These are phyloP conservation scores for Sporothrix sp. DNA, from an alignment of 2,329 filamentous ascomycete species.

Conservation along the genomic window DNA sequence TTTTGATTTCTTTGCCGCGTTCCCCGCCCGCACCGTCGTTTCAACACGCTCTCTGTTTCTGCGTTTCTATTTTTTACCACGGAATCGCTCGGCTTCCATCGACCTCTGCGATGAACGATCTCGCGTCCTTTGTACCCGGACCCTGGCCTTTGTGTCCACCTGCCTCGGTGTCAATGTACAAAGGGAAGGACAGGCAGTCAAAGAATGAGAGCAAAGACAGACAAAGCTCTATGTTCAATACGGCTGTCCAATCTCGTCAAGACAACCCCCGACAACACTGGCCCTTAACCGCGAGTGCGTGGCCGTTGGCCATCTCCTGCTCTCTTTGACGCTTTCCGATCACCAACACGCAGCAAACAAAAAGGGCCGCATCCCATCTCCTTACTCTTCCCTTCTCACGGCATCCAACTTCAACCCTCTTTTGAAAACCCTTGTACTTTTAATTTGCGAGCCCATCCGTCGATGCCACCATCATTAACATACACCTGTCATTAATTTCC, in stretches of 20 bases:
- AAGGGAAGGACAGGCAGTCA: no score
- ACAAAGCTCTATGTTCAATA: slow-evolving; percentile 1
- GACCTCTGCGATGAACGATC: not conserved
- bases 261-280: no score
- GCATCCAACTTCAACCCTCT: no score
- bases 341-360: no score
- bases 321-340: slow-evolving; percentile 4
- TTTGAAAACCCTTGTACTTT: no score
- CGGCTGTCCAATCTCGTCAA: slow-evolving; percentile 1
- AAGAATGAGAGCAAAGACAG: not conserved
- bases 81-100: not conserved
- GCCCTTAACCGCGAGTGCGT: no score
- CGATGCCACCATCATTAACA: no score
- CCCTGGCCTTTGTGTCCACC: not conserved
- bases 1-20: not conserved
- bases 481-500: not conserved
- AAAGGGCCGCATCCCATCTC: no score
- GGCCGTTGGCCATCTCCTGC: not conserved
- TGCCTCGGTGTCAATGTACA: not conserved
- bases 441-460: no score
- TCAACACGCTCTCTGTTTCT: not conserved
- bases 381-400: no score
- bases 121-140: not conserved
- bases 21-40: not conserved
- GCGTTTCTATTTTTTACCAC: not conserved